Evolutionary conservation across 2,329 filamentous ascomycete genomes (phyloP).

Genomic region (Claviceps citrina): DNA sequence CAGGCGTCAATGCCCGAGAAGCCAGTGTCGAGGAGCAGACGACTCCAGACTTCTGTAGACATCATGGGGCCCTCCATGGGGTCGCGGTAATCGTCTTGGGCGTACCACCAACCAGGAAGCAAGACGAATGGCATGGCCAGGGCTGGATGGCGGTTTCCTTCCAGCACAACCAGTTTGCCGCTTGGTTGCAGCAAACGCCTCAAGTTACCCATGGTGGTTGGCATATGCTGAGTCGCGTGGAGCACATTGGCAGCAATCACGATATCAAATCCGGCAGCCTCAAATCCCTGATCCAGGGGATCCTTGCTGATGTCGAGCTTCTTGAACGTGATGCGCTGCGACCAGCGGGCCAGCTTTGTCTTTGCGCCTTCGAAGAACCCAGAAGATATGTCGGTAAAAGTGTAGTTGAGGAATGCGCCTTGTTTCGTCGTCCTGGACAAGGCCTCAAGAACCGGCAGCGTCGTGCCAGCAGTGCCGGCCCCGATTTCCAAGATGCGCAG

Average conservation of each 20-base stretch:
- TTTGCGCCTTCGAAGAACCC: slow-evolving; percentile 24
- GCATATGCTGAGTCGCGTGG: slow-evolving; percentile 20
- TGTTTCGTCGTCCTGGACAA: slow-evolving; percentile 11
- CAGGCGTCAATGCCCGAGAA: slow-evolving; percentile 6
- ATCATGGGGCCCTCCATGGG: slow-evolving; percentile 3
- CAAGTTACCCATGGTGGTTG: slow-evolving; percentile 10
- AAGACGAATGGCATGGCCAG: slow-evolving; percentile 4
- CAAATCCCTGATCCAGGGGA: slow-evolving; percentile 17
- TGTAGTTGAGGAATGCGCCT: slow-evolving; percentile 20
- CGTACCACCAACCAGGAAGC: slow-evolving; percentile 6
- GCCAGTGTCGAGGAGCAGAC: slow-evolving; percentile 3
- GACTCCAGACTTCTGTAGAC: slow-evolving; percentile 1
- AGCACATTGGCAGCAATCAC: slow-evolving; percentile 24
- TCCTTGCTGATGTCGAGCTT: slow-evolving; percentile 15
- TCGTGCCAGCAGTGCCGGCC: slow-evolving; percentile 28
- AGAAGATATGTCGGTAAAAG: slow-evolving; percentile 29
- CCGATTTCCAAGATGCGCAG: slow-evolving; percentile 26
- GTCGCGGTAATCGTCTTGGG: slow-evolving; percentile 5
- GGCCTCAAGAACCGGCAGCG: slow-evolving; percentile 18
- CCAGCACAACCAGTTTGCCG: slow-evolving; percentile 7
- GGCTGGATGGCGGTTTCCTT: slow-evolving; percentile 2
- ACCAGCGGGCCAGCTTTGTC: slow-evolving; percentile 13
- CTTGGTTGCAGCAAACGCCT: slow-evolving; percentile 6
- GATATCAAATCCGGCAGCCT: slow-evolving; percentile 19
- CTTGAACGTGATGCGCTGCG: slow-evolving; percentile 11